phyloP scores from a whole-genome alignment of 164 flowering plant species.

The Taxillus chinensis region DNA sequence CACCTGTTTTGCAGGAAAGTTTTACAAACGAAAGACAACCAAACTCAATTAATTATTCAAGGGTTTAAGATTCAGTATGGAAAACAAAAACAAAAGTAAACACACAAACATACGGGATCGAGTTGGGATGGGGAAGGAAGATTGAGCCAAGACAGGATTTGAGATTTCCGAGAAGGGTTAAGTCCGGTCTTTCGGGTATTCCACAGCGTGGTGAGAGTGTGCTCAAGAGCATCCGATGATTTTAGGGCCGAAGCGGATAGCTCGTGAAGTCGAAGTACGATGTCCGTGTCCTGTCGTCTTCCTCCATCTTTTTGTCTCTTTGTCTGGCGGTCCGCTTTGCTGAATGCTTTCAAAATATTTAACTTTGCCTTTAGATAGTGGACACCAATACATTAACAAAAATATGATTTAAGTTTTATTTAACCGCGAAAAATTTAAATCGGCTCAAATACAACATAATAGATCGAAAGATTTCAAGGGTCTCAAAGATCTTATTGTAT shows the following conservation, averaged over 20 bases:
- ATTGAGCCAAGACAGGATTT: slow-evolving; percentile 28
- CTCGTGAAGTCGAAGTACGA: slow-evolving; percentile 32
- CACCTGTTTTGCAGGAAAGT: slow-evolving; percentile 14
- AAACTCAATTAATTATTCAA: too few species aligned
- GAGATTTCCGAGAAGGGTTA: slow-evolving; percentile 20
- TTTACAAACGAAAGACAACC: neutral
- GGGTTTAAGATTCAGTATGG: too few species aligned
- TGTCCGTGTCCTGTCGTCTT: slow-evolving; percentile 10
- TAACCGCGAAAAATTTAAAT: too few species aligned
- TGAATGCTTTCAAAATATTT: too few species aligned
- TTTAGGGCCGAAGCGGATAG: slow-evolving; percentile 11
- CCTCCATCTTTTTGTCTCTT: neutral
- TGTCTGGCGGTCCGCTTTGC: too few species aligned
- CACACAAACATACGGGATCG: slow-evolving; percentile 26
- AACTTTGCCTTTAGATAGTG: too few species aligned
- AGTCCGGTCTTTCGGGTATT: slow-evolving; percentile 39
- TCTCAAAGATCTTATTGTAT: too few species aligned
- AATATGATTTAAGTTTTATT: too few species aligned
- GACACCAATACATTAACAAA: too few species aligned
- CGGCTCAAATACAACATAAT: too few species aligned
- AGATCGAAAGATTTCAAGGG: too few species aligned
- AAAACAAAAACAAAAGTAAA: neutral
- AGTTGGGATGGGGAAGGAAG: slow-evolving; percentile 26
- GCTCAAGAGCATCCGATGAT: slow-evolving; percentile 23
- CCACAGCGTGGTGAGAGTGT: slow-evolving; percentile 31